phyloP scores from a whole-genome alignment of 2,329 filamentous ascomycete species.

The Dryadomyces quercivorus region DNA sequence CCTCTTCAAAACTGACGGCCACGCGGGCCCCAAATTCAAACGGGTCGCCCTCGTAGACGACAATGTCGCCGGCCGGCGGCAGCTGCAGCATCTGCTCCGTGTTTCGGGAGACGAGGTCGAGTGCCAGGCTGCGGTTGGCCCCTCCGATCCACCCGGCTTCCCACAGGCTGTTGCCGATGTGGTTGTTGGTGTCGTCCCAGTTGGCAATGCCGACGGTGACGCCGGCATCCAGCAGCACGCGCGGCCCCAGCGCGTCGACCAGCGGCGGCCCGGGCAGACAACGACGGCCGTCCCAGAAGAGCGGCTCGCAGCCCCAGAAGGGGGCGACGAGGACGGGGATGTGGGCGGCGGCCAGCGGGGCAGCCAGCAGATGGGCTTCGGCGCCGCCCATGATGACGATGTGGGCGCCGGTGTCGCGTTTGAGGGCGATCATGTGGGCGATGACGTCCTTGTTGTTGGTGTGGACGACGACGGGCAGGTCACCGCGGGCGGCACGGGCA shows the following conservation, averaged over 20 bases:
- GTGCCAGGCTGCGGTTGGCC: constrained; percentile 17
- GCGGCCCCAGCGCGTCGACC: neutral
- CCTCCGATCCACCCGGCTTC: neutral
- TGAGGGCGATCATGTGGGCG: constrained; percentile 21
- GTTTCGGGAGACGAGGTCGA: constrained; percentile 26
- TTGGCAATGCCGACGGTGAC: constrained; percentile 14
- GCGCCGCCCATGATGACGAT: constrained; percentile 27
- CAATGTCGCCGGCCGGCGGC: constrained; percentile 23
- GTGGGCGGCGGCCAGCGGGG: constrained; percentile 23
- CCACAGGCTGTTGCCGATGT: constrained; percentile 1
- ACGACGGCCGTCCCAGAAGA: constrained; percentile 24
- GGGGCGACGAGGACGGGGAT: constrained; percentile 24
- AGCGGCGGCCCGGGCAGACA: constrained; percentile 29
- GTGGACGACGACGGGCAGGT: constrained; percentile 27
- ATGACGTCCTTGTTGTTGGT: constrained; percentile 21
- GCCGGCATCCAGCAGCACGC: constrained; percentile 26
- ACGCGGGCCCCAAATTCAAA: constrained; percentile 27
- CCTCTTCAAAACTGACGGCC: neutral
- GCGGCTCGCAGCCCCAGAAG: constrained; percentile 22
- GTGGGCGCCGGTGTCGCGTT: constrained; percentile 21
- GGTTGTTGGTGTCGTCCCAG: constrained; percentile 4
- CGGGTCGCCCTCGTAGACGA: constrained; percentile 30
- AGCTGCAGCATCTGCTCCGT: constrained; percentile 28
- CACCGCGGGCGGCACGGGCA: constrained; percentile 17
- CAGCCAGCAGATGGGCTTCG: constrained; percentile 7